Evolutionary conservation across 1,139 yeast genomes (phyloP).

Genomic region (Oligophagozyma castellii): DNA sequence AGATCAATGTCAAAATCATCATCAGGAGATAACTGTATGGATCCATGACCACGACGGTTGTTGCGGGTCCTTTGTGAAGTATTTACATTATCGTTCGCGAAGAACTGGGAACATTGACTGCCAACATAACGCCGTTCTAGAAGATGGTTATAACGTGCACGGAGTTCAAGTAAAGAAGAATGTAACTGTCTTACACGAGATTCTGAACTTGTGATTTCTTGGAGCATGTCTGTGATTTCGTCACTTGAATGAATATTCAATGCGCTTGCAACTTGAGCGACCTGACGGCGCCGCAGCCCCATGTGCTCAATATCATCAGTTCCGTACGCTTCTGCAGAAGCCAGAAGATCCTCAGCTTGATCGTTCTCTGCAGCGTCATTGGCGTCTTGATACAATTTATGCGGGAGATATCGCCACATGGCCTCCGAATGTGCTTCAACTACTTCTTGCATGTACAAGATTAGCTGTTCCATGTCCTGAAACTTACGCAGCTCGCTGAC

Average conservation of each 20-base stretch:
- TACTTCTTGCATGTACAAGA: constrained; percentile 34
- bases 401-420: constrained; percentile 27
- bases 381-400: constrained; percentile 11
- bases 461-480: constrained; percentile 58
- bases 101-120: constrained; percentile 29
- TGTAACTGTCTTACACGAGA: constrained; percentile 32
- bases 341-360: constrained; percentile 6
- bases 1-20: constrained; percentile 20
- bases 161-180: constrained; percentile 29
- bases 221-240: constrained; percentile 31
- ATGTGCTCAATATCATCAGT: background rate
- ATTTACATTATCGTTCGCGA: too few species aligned
- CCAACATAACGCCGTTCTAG: constrained; percentile 40
- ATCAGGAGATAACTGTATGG: too few species aligned
- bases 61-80: too few species aligned
- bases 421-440: constrained; percentile 28
- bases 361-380: constrained; percentile 11
- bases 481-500: constrained; percentile 54
- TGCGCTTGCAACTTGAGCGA: constrained; percentile 8
- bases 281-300: constrained; percentile 1
- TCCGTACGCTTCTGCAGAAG: constrained; percentile 1
- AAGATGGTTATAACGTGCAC: constrained; percentile 25
- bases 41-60: constrained; percentile 6
- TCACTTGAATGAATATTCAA: constrained; percentile 24
- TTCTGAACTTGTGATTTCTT: constrained; percentile 30